Evolutionary conservation across 371 early-diverging fungal species (phyloP), one percentile per base, ranked within the genome.

Genomic region (Chytridium lagenaria): DNA sequence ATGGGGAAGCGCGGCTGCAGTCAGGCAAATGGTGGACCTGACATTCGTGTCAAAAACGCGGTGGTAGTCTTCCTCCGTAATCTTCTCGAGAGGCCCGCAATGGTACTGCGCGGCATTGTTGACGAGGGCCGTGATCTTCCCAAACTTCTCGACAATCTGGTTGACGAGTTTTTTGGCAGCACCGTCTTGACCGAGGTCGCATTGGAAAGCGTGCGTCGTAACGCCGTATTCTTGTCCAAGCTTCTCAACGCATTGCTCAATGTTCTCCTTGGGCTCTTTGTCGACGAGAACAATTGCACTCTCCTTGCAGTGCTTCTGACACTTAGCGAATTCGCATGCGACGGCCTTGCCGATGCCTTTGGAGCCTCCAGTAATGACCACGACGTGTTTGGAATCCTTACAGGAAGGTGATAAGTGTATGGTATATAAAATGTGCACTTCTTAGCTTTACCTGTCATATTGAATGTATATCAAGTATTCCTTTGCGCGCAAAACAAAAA

Each of bases 41-140:
- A 71, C 72, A 40, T 76, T 76, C 7, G 66, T 59, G 36, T 36
- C 44, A 33, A 76, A 67, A 22, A 37, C 28, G n/a, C 40, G 31
- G 50, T 71, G 51, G 38, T 31, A 76, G 12, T 61, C 61, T 34
- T 61, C 61, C 61, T 61, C 61, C 7, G 31, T 37, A 15, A 61
- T 26, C 36, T 61, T 61, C 12, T 61, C 61, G 23, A 61, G 16
- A 3, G 30, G 34, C 3, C 15, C 61, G 26, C 61, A 61, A 15
- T 31, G 36, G 36, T 34, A 61, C 3, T 33, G 34, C 3, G 61
- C 61, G 12, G 61, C 61, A 23, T 61, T 61, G 61, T 61, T 61
- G 61, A 61, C 61, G 37, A 61, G 30, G 19, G n/a, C 61, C 12
- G 61, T 61, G 61, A 61, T 36, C 19, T 31, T 37, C 23, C 37